phyloP scores from a whole-genome alignment of 1,284 basidiomycete genomes.

The Malassezia obtusa region DNA sequence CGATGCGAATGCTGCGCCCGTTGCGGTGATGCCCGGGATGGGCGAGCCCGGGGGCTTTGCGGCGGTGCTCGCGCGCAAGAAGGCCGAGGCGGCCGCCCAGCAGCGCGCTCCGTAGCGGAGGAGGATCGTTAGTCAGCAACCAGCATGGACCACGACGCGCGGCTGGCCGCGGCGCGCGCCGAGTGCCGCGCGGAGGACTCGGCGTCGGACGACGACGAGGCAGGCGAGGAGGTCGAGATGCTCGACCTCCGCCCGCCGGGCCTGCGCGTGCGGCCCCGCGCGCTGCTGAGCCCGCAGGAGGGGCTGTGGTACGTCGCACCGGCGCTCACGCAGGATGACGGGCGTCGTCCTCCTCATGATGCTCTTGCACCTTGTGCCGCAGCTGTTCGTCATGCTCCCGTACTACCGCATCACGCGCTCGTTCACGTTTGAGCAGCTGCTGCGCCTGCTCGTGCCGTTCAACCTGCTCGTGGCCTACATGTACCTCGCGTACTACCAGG shows the following conservation, averaged over 20 bases:
- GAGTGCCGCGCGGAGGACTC: no score
- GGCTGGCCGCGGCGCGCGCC: no score
- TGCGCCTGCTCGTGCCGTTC: conserved; percentile 70
- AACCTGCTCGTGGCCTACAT: conserved; percentile 53
- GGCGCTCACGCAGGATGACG: conserved; percentile 18
- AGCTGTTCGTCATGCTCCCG: conserved; percentile 34
- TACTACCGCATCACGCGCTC: conserved; percentile 29
- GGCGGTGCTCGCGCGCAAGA: conserved; percentile 50
- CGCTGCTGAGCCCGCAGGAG: neutral
- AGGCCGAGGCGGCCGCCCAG: conserved; percentile 28
- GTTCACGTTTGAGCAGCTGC: conserved; percentile 54
- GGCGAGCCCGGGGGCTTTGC: conserved; percentile 49
- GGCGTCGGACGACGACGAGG: no score
- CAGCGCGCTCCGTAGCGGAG: neutral
- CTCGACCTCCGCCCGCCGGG: neutral
- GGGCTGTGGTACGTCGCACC: conserved; percentile 8
- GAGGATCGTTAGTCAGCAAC: neutral
- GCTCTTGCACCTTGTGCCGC: conserved; percentile 31
- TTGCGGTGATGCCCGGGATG: conserved; percentile 50
- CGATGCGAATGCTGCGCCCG: conserved; percentile 46
- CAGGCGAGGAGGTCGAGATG: neutral
- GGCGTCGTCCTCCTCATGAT: conserved; percentile 26
- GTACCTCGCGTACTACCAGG: conserved; percentile 38
- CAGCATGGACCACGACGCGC: neutral
- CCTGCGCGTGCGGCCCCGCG: neutral